Conservation (phyloP, 441 rosid species). For the Corymbia citriodora region DNA sequence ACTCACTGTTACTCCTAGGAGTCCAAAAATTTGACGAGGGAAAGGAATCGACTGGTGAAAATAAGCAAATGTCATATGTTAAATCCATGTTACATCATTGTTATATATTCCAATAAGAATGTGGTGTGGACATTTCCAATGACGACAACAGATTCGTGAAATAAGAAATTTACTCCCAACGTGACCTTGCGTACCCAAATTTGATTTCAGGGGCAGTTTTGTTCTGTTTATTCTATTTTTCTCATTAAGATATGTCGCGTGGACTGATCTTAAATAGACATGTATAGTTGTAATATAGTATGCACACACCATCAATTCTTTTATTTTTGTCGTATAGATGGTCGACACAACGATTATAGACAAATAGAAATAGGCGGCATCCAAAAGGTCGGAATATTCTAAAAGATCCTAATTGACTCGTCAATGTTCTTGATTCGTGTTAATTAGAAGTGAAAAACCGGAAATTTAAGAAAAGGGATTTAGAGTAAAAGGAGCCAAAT, state of each 20-base stretch:
- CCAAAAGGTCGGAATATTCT: background rate
- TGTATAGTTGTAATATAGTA: background rate
- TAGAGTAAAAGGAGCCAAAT: background rate
- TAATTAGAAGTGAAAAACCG: background rate
- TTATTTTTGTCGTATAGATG: background rate
- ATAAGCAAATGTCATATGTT: background rate
- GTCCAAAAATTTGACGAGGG: background rate
- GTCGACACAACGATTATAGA: background rate
- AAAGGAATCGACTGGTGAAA: background rate
- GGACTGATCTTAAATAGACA: background rate
- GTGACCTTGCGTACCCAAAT: background rate
- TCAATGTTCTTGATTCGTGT: background rate
- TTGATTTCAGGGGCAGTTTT: background rate
- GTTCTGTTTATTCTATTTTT: background rate
- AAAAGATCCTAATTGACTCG: background rate
- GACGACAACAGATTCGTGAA: background rate
- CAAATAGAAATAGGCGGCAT: background rate
- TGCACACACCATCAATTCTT: background rate
- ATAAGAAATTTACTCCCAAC: background rate
- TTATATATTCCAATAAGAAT: background rate
- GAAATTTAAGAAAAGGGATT: background rate
- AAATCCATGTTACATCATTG: background rate
- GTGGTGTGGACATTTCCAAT: background rate
- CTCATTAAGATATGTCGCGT: rapidly evolving
- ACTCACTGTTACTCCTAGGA: background rate